A percentile compares a stretch with the other conserved stretches of the same genome.
phyloP scores from a whole-genome alignment of 352 stramenopile species.

The Phytophthora sp. region DNA sequence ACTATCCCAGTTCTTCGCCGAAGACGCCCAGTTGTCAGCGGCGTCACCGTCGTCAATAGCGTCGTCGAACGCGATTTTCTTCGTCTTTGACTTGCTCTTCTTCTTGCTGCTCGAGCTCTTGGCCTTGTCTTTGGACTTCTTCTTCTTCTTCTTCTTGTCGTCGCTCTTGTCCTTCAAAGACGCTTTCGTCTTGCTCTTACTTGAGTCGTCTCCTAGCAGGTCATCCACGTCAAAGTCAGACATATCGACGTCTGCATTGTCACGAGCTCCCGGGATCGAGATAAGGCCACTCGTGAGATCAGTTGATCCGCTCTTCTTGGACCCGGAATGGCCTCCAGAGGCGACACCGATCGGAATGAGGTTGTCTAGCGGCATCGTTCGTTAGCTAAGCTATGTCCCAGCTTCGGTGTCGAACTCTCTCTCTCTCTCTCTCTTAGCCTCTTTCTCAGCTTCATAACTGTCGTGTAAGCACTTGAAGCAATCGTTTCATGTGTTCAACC shows the following conservation, averaged over 20 bases:
- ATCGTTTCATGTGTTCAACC: too few species aligned
- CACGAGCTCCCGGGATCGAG: constrained; percentile 42
- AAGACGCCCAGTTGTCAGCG: constrained; percentile 18
- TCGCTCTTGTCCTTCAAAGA: constrained; percentile 39
- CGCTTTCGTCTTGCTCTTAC: constrained; percentile 32
- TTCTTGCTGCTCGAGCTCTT: constrained; percentile 44
- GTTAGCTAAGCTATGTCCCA: too few species aligned
- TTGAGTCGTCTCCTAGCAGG: constrained; percentile 50
- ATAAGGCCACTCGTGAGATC: constrained; percentile 72
- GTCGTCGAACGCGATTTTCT: constrained; percentile 41
- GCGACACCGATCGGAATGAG: constrained; percentile 57
- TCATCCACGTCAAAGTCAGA: constrained; percentile 65
- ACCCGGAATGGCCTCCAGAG: constrained; percentile 13
- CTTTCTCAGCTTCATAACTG: too few species aligned
- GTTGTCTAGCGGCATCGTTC: constrained; percentile 48
- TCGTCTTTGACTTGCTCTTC: constrained; percentile 59
- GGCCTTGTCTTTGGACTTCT: constrained; percentile 41
- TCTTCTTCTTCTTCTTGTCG: constrained; percentile 43
- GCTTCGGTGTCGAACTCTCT: too few species aligned
- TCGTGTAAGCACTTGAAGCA: too few species aligned
- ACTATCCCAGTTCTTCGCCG: constrained; percentile 36
- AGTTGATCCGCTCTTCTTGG: constrained; percentile 22
- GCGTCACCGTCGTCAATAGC: constrained; percentile 35
- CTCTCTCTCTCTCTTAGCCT: too few species aligned
- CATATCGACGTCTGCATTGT: constrained; percentile 55